A percentile compares a stretch with the other conserved stretches of the same genome.
Conservation (phyloP, 305 asterid species). For the Rubia peregrina region DNA sequence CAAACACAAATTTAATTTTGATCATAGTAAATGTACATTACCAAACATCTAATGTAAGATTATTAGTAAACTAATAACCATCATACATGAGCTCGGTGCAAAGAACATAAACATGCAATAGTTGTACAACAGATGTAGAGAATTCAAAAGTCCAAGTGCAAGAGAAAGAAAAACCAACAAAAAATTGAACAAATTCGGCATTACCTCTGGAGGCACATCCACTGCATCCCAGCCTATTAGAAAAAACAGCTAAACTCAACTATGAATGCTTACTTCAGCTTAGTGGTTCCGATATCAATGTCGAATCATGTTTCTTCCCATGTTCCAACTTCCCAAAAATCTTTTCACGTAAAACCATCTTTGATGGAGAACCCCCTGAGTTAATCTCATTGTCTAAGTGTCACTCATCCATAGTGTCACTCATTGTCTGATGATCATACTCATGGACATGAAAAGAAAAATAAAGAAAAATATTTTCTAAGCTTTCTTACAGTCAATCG, state of each 20-base stretch:
- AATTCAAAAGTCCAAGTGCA: neutral
- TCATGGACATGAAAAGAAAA: too few relatives aligned
- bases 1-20: too few relatives aligned
- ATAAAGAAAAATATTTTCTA: too few relatives aligned
- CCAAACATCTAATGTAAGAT: too few relatives aligned
- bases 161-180: neutral
- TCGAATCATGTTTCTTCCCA: constrained; percentile 32
- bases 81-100: neutral
- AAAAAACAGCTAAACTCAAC: constrained; percentile 40
- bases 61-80: too few relatives aligned
- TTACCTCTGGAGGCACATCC: constrained; percentile 89
- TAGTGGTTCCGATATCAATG: constrained; percentile 36
- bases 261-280: constrained; percentile 37
- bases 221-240: constrained; percentile 46
- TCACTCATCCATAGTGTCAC: constrained; percentile 26
- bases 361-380: constrained; percentile 46
- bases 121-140: neutral
- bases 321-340: constrained; percentile 11
- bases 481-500: too few relatives aligned
- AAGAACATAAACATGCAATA: constrained; percentile 1
- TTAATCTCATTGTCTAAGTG: constrained; percentile 61
- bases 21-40: too few relatives aligned
- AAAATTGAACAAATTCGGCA: neutral
- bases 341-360: constrained; percentile 44
- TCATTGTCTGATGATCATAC: too few relatives aligned